Evolutionary conservation across 805 yeast genomes (phyloP).

Genomic region (Vanderwaltozyma yarrowii): DNA sequence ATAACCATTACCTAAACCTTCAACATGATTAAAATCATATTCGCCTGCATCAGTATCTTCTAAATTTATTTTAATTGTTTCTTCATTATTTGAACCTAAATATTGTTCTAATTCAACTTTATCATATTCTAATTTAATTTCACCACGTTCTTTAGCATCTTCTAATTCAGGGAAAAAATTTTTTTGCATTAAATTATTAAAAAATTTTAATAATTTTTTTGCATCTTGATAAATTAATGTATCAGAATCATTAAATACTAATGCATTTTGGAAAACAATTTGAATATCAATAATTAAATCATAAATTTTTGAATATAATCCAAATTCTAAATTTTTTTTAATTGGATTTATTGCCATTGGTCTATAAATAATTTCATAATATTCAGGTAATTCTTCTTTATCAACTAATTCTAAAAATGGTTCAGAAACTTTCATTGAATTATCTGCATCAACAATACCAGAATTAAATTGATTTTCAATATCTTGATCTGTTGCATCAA

Average conservation of each 20-base stretch:
- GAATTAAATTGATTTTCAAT: slow-evolving; percentile 11
- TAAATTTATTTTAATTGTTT: slow-evolving; percentile 6
- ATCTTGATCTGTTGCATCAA: slow-evolving; percentile 23
- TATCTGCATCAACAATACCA: slow-evolving; percentile 13
- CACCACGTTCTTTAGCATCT: slow-evolving; percentile 25
- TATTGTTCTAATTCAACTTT: slow-evolving; percentile 23
- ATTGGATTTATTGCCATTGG: slow-evolving; percentile 69
- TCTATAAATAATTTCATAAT: slow-evolving; percentile 55
- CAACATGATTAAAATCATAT: slow-evolving; percentile 23
- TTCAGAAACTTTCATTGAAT: slow-evolving; percentile 37
- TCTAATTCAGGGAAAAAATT: slow-evolving; percentile 21
- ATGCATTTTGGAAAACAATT: slow-evolving; percentile 70
- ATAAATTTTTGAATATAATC: slow-evolving; percentile 44
- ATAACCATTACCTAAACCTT: slow-evolving; percentile 27
- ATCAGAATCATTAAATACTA: slow-evolving; percentile 62
- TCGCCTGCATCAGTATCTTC: slow-evolving; percentile 18
- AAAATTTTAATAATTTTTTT: slow-evolving; percentile 42
- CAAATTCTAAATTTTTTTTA: slow-evolving; percentile 39
- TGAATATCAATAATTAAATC: slow-evolving; percentile 49
- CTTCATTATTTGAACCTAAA: slow-evolving; percentile 6
- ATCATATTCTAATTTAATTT: slow-evolving; percentile 22
- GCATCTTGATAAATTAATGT: slow-evolving; percentile 70
- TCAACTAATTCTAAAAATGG: slow-evolving; percentile 73
- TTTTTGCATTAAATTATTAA: slow-evolving; percentile 28
- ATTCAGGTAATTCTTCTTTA: slow-evolving; percentile 66